These are phyloP conservation scores for Cytospora piceicola DNA, from an alignment of 2,329 filamentous ascomycete species.

Conservation along the genomic window DNA sequence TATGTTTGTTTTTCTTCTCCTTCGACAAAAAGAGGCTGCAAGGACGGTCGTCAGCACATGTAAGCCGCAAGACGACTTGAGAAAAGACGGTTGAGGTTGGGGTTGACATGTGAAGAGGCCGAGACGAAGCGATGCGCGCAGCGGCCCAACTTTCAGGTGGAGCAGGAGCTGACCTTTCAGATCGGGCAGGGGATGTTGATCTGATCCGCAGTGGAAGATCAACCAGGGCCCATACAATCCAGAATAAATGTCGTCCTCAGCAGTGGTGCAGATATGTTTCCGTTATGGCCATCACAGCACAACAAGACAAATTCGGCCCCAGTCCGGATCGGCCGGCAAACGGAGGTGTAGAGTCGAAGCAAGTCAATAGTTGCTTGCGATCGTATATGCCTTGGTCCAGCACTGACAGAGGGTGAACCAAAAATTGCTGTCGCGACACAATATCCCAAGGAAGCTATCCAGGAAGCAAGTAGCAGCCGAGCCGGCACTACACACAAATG, in stretches of 20 bases:
- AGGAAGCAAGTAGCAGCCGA: slow-evolving; percentile 3
- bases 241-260: slow-evolving; percentile 23
- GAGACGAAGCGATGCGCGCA: not conserved
- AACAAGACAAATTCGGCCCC: slow-evolving; percentile 1
- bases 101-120: slow-evolving; percentile 1
- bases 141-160: slow-evolving; percentile 14
- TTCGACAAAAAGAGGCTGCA: slow-evolving; percentile 3
- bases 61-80: not conserved
- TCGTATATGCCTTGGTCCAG: slow-evolving; percentile 7
- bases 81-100: not conserved
- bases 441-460: slow-evolving; percentile 8
- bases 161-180: slow-evolving; percentile 22
- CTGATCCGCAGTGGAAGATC: slow-evolving; percentile 22
- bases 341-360: slow-evolving; percentile 18
- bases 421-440: slow-evolving; percentile 8
- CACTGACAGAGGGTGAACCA: not conserved
- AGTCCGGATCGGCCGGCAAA: slow-evolving; percentile 15
- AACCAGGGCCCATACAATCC: slow-evolving; percentile 20
- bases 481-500: not conserved
- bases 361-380: slow-evolving; percentile 8
- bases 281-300: slow-evolving; percentile 16
- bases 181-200: slow-evolving; percentile 22
- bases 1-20: too few relatives aligned
- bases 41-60: slow-evolving; percentile 8
- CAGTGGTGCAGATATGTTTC: slow-evolving; percentile 6